Evolutionary conservation across 768 basidiomycete genomes (phyloP).

Genomic region (Mycena haematopus): DNA sequence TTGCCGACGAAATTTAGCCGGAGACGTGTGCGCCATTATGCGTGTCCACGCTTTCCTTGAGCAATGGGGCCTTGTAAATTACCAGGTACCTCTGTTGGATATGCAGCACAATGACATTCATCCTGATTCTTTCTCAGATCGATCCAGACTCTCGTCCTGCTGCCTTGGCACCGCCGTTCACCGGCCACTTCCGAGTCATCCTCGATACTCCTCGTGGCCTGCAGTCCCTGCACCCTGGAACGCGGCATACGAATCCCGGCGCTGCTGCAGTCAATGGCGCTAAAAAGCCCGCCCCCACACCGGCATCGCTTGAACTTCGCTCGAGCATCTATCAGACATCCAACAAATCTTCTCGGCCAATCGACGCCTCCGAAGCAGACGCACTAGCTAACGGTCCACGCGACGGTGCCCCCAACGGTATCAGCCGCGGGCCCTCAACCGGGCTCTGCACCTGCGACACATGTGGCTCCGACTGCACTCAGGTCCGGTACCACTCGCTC

Average conservation of each 20-base stretch:
- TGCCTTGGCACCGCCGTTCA: slow-evolving; percentile 94
- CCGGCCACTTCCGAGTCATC: slow-evolving; percentile 97
- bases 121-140: slow-evolving; percentile 60
- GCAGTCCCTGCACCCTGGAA: slow-evolving; percentile 89
- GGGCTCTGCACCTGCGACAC: slow-evolving; percentile 82
- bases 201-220: slow-evolving; percentile 96
- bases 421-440: slow-evolving; percentile 41
- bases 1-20: slow-evolving; percentile 93
- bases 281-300: slow-evolving; percentile 48
- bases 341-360: slow-evolving; percentile 76
- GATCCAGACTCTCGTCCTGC: slow-evolving; percentile 97
- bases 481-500: slow-evolving; percentile 88
- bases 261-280: slow-evolving; percentile 56
- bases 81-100: slow-evolving; percentile 70
- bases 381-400: slow-evolving; percentile 62
- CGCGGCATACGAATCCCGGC: slow-evolving; percentile 57
- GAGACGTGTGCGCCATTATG: slow-evolving; percentile 99
- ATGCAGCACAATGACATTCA: not conserved
- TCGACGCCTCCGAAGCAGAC: slow-evolving; percentile 73
- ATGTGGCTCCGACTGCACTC: slow-evolving; percentile 92
- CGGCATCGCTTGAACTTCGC: slow-evolving; percentile 87
- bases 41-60: slow-evolving; percentile 98
- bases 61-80: slow-evolving; percentile 99
- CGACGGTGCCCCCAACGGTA: slow-evolving; percentile 54
- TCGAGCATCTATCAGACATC: slow-evolving; percentile 89